Conservation (phyloP, 306 rosid species). For the Vicia faba region DNA sequence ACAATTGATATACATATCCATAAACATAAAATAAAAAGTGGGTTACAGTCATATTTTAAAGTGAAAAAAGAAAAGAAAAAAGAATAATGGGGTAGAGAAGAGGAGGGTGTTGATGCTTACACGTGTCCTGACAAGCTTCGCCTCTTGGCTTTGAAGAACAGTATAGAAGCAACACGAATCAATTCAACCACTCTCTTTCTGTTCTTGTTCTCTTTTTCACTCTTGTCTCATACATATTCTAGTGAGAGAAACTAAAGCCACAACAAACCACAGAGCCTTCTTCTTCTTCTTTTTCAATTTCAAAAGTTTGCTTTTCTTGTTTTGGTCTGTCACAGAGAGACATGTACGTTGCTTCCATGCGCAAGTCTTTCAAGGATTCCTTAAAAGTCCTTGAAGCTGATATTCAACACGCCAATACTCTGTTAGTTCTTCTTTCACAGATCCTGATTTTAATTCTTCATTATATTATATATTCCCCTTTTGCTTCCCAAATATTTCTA, state of each 20-base stretch:
- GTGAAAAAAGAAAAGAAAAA: background rate
- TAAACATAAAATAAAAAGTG: too few relatives aligned
- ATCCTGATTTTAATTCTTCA: conserved; percentile 20
- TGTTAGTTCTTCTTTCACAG: conserved; percentile 56
- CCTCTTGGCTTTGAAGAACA: conserved; percentile 71
- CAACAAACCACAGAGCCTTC: conserved; percentile 5
- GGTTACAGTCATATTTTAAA: too few relatives aligned
- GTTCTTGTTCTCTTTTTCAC: background rate
- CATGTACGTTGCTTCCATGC: conserved; percentile 91
- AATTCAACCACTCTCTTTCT: conserved; percentile 36
- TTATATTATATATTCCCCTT: background rate
- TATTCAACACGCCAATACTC: conserved; percentile 94
- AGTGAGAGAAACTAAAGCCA: conserved; percentile 18
- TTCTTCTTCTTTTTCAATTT: conserved; percentile 9
- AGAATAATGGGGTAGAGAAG: background rate
- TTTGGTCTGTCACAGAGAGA: conserved; percentile 21
- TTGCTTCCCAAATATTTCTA: conserved; percentile 1
- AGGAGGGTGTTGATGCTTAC: conserved; percentile 21
- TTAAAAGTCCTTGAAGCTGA: conserved; percentile 95
- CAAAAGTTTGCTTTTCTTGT: background rate
- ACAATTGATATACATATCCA: too few relatives aligned
- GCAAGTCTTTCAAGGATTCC: conserved; percentile 98
- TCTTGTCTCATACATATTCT: background rate
- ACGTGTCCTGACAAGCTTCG: conserved; percentile 61
- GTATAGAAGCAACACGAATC: conserved; percentile 56